phyloP scores from a whole-genome alignment of 2,329 filamentous ascomycete species.

The Hypoxylon sp. region DNA sequence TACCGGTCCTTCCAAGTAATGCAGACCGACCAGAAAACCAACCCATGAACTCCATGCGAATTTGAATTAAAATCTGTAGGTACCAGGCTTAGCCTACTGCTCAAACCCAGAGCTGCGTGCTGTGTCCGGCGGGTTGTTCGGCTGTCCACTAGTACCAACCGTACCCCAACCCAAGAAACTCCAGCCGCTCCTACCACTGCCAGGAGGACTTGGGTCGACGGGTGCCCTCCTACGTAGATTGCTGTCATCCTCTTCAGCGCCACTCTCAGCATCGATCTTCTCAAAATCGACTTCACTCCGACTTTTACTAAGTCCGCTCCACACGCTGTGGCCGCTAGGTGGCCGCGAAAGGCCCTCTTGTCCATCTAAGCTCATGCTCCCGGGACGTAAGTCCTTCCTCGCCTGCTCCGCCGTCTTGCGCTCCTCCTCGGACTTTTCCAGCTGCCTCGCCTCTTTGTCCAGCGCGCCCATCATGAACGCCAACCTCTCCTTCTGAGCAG shows the following conservation, averaged over 20 bases:
- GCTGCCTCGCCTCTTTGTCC: slow-evolving; percentile 80
- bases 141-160: slow-evolving; percentile 26
- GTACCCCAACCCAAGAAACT: slow-evolving; percentile 52
- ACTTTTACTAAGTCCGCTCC: slow-evolving; percentile 79
- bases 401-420: slow-evolving; percentile 43
- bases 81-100: slow-evolving; percentile 33
- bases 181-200: slow-evolving; percentile 47
- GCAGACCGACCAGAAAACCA: slow-evolving; percentile 14
- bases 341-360: slow-evolving; percentile 58
- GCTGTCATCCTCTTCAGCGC: slow-evolving; percentile 66
- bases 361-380: slow-evolving; percentile 53
- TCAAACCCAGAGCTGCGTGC: slow-evolving; percentile 50
- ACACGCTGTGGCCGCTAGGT: slow-evolving; percentile 63
- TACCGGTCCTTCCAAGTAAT: slow-evolving; percentile 31
- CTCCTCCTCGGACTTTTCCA: slow-evolving; percentile 61
- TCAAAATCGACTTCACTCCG: slow-evolving; percentile 92
- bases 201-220: slow-evolving; percentile 47
- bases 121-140: slow-evolving; percentile 17
- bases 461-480: slow-evolving; percentile 81
- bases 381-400: slow-evolving; percentile 42
- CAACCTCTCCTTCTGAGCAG: slow-evolving; percentile 83
- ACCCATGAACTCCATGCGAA: slow-evolving; percentile 42
- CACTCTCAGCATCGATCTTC: slow-evolving; percentile 84
- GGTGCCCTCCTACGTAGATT: slow-evolving; percentile 49
- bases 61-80: slow-evolving; percentile 22